Evolutionary conservation across 2,329 filamentous ascomycete genomes (phyloP), one percentile per base, ranked within the genome.

Genomic region (Pyrenophora tritici-repentis): DNA sequence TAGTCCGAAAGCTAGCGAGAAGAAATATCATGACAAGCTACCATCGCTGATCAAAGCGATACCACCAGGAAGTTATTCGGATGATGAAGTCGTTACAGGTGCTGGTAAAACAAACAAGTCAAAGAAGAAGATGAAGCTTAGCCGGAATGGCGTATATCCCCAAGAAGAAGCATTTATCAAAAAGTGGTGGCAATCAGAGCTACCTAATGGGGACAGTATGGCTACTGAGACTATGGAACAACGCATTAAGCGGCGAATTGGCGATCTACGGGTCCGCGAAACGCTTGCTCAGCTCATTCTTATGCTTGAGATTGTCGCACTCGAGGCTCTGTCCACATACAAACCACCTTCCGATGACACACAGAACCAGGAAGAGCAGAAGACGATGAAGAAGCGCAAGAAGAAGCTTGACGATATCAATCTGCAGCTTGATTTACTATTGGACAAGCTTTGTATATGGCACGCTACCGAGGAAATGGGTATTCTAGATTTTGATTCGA

Each of bases 381-480:
- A 39, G 5, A 61, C 59, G 26, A 53, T 60, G 31, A 81, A 65
- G 68, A 79, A 59, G 60, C 67, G 66, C 6, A 76, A 75, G 56
- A 86, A 83, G 70, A 89, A 87, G 61, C 83, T 83, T 48, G 83
- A 87, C 58, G 85, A 91, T 60, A 75, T 90, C 6, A 80, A 81
- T 1, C 75, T 85, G 6, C 78, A 90, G 16, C 77, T 91, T 4
- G 89, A 93, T 65, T 78, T 91, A 0, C 83, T 91, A 43, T 83
- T 90, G 6, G 90, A 94, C 70, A 85, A 88, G 39, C 76, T 94
- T 18, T 90, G 87, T 63, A 94, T 94, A 53, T 93, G 89, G 89
- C 88, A 92, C 66, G 90, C 89, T 3, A 86, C 89, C 6, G 84
- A 86, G 31, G 75, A 84, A 17, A 83, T 88, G 56, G 82, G 70